These are phyloP conservation scores for Teunomyces aglyptinius DNA, from an alignment of 805 yeast species.

Conservation along the genomic window DNA sequence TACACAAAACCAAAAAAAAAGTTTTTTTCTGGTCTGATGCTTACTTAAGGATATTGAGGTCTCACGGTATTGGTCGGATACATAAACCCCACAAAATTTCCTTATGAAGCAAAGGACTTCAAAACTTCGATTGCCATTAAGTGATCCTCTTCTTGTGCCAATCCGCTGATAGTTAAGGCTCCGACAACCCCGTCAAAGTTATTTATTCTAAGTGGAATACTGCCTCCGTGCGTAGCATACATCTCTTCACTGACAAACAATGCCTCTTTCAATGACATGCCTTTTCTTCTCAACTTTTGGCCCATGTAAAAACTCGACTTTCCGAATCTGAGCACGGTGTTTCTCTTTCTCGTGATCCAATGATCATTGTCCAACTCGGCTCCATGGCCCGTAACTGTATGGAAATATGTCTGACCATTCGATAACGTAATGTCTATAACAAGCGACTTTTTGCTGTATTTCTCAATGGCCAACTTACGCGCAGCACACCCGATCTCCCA, in stretches of 20 bases:
- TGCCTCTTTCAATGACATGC: constrained; percentile 36
- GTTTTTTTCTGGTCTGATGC: neutral
- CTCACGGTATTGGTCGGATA: neutral
- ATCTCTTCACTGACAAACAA: constrained; percentile 40
- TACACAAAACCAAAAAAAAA: neutral
- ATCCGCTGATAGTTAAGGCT: constrained; percentile 54
- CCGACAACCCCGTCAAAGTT: constrained; percentile 41
- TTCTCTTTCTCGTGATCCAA: constrained; percentile 53
- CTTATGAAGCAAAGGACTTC: constrained; percentile 5
- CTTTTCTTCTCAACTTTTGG: constrained; percentile 35
- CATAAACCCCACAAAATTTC: neutral
- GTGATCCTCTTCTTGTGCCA: constrained; percentile 56
- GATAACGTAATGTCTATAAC: constrained; percentile 49
- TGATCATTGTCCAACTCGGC: constrained; percentile 49
- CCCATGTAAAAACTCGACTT: constrained; percentile 50
- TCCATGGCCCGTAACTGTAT: constrained; percentile 35
- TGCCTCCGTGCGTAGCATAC: constrained; percentile 57
- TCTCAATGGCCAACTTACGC: constrained; percentile 30
- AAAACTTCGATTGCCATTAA: constrained; percentile 39
- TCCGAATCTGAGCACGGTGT: constrained; percentile 47
- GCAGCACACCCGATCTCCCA: constrained; percentile 47
- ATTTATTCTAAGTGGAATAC: constrained; percentile 46
- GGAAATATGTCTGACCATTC: constrained; percentile 48
- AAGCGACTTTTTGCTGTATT: constrained; percentile 29
- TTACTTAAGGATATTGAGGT: neutral